A percentile compares a stretch with the other conserved stretches of the same genome.
Conservation (phyloP, 352 stramenopile genomes). For the Plasmopara muralis region DNA sequence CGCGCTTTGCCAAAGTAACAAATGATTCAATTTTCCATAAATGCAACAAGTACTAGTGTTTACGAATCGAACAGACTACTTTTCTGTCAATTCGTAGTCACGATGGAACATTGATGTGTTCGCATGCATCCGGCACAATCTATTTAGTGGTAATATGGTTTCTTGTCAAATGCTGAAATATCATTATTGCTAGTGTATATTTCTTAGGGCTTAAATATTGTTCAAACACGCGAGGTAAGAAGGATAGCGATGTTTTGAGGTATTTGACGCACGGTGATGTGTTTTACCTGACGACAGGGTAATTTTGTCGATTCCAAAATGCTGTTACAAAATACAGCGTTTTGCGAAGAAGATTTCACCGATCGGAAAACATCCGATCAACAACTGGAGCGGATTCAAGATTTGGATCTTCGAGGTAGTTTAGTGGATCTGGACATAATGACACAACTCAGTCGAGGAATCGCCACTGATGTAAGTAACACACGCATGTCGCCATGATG, state of each 20-base stretch:
- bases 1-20: slow-evolving; percentile 44
- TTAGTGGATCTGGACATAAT: slow-evolving; percentile 40
- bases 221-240: slow-evolving; percentile 28
- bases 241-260: not conserved
- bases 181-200: too few species aligned
- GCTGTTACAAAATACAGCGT: slow-evolving; percentile 5
- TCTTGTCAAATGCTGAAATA: not conserved
- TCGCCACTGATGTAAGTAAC: slow-evolving; percentile 47
- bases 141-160: slow-evolving; percentile 39
- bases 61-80: slow-evolving; percentile 14
- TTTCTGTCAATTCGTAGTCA: slow-evolving; percentile 33
- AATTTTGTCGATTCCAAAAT: slow-evolving; percentile 23
- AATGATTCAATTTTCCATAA: not conserved
- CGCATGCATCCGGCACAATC: slow-evolving; percentile 26
- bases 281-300: slow-evolving; percentile 17
- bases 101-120: slow-evolving; percentile 54
- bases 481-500: not conserved
- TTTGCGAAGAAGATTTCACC: slow-evolving; percentile 5
- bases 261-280: not conserved
- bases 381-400: slow-evolving; percentile 9
- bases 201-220: slow-evolving; percentile 31
- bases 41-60: too few species aligned
- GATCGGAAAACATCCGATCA: slow-evolving; percentile 6
- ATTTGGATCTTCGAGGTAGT: slow-evolving; percentile 50
- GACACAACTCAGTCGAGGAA: slow-evolving; percentile 29